Conservation (phyloP, 148 eudicot species). For the Dianthus caryophyllus region DNA sequence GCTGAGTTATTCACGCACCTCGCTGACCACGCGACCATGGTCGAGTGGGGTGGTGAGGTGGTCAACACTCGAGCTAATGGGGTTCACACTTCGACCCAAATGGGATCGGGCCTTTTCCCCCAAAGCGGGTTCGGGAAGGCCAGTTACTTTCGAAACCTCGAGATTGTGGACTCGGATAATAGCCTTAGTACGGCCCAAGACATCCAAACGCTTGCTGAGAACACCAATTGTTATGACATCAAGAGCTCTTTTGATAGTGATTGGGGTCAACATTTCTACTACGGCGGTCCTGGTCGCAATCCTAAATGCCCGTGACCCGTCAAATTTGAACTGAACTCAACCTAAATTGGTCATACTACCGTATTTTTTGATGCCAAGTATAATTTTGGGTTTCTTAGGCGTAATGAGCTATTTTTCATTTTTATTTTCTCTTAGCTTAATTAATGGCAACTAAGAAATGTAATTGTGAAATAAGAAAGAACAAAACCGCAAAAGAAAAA, state of each 20-base stretch:
- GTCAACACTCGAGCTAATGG: conserved; percentile 70
- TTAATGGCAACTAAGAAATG: conserved; percentile 12
- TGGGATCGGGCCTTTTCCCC: conserved; percentile 96
- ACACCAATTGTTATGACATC: conserved; percentile 76
- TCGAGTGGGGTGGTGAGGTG: conserved; percentile 98
- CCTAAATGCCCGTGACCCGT: conserved; percentile 44
- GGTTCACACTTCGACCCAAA: conserved; percentile 74
- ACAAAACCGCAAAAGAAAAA: too few relatives aligned
- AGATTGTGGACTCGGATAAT: conserved; percentile 85
- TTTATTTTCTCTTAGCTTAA: conserved; percentile 16
- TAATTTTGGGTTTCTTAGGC: conserved; percentile 6
- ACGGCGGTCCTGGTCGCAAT: conserved; percentile 93
- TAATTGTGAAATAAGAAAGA: conserved; percentile 18
- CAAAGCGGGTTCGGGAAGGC: conserved; percentile 77
- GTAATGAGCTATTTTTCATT: neutral
- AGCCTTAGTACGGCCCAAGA: conserved; percentile 62
- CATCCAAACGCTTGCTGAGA: conserved; percentile 76
- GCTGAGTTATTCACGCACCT: conserved; percentile 81
- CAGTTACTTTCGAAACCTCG: conserved; percentile 78
- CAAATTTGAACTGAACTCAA: too few relatives aligned
- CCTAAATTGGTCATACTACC: neutral
- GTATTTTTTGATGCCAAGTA: neutral
- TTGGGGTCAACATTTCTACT: conserved; percentile 94
- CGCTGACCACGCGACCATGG: conserved; percentile 89
- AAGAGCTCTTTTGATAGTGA: conserved; percentile 58